Evolutionary conservation across 169 alveolate genomes (phyloP).

Genomic region (Amoebophrya sp.): DNA sequence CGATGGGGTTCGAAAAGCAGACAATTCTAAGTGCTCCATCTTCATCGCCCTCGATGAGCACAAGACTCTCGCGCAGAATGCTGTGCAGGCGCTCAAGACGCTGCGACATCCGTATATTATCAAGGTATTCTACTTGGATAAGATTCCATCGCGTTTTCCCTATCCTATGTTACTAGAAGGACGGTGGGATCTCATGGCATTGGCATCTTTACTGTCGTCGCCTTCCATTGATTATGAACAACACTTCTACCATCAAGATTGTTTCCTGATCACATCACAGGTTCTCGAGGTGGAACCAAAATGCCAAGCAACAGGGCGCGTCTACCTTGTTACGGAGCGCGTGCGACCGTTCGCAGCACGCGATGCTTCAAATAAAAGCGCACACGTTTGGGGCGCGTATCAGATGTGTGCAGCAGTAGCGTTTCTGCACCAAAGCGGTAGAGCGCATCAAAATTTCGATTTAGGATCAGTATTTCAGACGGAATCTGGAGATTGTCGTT

Average conservation of each 20-base stretch:
- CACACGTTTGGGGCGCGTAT: not conserved
- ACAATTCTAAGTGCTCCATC: not conserved
- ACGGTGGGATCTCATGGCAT: not conserved
- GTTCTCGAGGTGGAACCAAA: too few species aligned
- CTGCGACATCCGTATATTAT: not conserved
- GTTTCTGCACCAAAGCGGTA: not conserved
- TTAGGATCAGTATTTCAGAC: not conserved
- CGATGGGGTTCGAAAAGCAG: not conserved
- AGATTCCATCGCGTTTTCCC: too few species aligned
- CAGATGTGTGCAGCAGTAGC: not conserved
- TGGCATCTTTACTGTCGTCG: not conserved
- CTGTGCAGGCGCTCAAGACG: not conserved
- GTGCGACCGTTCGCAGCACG: not conserved
- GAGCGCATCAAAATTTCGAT: not conserved
- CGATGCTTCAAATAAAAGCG: too few species aligned
- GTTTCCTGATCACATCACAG: too few species aligned
- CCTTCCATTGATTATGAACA: not conserved
- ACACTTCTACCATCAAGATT: too few species aligned
- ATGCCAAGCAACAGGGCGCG: not conserved
- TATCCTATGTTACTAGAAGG: too few species aligned
- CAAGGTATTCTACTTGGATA: too few species aligned
- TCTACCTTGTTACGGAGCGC: not conserved
- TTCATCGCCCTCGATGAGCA: not conserved
- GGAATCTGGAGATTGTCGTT: not conserved
- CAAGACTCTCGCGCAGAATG: not conserved